A percentile compares a stretch with the other conserved stretches of the same genome.
These are phyloP conservation scores for Pelagophyceae sp. DNA, from an alignment of 352 stramenopile species.

Conservation along the genomic window DNA sequence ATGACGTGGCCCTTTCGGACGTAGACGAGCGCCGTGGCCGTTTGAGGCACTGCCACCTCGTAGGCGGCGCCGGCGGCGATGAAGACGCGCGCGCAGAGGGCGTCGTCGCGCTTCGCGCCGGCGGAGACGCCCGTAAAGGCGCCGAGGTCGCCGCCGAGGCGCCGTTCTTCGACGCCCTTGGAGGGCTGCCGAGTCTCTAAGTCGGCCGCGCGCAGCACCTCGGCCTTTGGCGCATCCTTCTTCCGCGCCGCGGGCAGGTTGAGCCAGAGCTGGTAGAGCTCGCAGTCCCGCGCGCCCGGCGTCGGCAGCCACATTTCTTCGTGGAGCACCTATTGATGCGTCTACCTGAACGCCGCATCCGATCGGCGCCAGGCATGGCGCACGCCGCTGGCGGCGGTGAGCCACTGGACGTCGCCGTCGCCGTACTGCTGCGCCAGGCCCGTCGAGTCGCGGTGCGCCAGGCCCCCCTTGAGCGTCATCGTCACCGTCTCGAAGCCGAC, in stretches of 20 bases:
- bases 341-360: too few species aligned
- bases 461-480: constrained; percentile 70
- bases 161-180: constrained; percentile 24
- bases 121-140: constrained; percentile 23
- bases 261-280: constrained; percentile 69
- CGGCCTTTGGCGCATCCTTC: constrained; percentile 33
- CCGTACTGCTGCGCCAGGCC: constrained; percentile 57
- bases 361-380: too few species aligned
- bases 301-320: constrained; percentile 66
- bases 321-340: too few species aligned
- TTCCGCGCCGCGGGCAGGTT: constrained; percentile 46
- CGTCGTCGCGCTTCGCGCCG: constrained; percentile 5
- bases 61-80: constrained; percentile 30
- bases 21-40: constrained; percentile 48
- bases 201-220: constrained; percentile 27
- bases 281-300: constrained; percentile 32
- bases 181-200: constrained; percentile 4
- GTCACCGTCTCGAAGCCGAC: constrained; percentile 80
- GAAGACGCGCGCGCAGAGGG: neutral
- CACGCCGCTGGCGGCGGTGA: constrained; percentile 62
- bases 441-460: constrained; percentile 70
- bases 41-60: constrained; percentile 32
- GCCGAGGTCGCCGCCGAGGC: neutral
- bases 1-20: constrained; percentile 37
- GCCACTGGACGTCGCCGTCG: constrained; percentile 55